Evolutionary conservation across 2,329 filamentous ascomycete genomes (phyloP).

Genomic region (Ilyonectria robusta): DNA sequence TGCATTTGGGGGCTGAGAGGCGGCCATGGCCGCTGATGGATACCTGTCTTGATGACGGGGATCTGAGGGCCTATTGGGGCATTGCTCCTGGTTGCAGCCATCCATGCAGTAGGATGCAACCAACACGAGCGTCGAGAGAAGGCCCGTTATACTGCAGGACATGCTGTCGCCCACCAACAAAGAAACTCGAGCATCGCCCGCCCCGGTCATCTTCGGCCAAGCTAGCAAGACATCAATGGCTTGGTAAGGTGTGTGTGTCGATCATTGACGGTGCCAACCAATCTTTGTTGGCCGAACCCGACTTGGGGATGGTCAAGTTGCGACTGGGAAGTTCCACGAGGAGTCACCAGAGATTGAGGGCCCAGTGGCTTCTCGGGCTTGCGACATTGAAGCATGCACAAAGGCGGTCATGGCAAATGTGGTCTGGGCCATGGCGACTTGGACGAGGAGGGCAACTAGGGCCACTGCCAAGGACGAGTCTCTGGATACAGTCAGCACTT

Average conservation of each 20-base stretch:
- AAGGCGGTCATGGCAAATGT: neutral
- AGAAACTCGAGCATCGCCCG: constrained; percentile 26
- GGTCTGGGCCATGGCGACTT: neutral
- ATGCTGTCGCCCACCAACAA: constrained; percentile 33
- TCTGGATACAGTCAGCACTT: constrained; percentile 21
- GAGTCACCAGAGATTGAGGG: neutral
- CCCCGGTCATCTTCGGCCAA: constrained; percentile 14
- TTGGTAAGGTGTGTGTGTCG: neutral
- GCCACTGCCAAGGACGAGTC: neutral
- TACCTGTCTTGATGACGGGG: constrained; percentile 21
- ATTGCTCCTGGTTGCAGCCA: constrained; percentile 24
- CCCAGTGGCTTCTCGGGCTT: neutral
- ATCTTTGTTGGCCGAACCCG: constrained; percentile 12
- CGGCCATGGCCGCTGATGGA: constrained; percentile 21
- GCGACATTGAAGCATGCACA: constrained; percentile 1
- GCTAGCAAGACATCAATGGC: neutral
- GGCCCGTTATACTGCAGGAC: constrained; percentile 33
- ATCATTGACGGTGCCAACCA: neutral
- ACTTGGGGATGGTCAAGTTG: neutral
- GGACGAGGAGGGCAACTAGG: neutral
- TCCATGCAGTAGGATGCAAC: constrained; percentile 28
- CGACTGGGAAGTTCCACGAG: constrained; percentile 9
- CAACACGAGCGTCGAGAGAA: constrained; percentile 28
- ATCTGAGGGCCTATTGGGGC: constrained; percentile 28
- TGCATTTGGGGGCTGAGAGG: constrained; percentile 37